Evolutionary conservation across 2,329 filamentous ascomycete genomes (phyloP).

Genomic region (Monosporascus sp.): DNA sequence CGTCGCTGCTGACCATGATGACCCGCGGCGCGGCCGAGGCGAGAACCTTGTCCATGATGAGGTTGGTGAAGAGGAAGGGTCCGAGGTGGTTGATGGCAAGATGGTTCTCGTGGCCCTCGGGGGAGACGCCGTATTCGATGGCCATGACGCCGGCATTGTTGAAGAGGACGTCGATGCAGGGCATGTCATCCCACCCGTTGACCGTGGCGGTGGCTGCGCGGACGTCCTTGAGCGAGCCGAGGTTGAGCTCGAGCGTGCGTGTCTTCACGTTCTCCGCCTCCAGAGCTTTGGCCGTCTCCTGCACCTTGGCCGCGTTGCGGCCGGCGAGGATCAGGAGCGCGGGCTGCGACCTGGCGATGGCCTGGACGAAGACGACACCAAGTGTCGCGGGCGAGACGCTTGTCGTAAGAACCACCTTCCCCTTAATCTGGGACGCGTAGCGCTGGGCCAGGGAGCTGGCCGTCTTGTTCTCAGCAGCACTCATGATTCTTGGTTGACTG

Average conservation of each 20-base stretch:
- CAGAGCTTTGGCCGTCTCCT: slow-evolving; percentile 32
- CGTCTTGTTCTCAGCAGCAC: too few relatives aligned
- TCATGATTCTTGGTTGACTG: too few relatives aligned
- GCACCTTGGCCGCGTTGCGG: slow-evolving; percentile 35
- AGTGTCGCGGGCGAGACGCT: slow-evolving; percentile 34
- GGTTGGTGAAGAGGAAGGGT: slow-evolving; percentile 33
- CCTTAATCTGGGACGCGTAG: slow-evolving; percentile 27
- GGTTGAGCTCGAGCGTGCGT: slow-evolving; percentile 20
- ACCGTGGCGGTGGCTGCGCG: slow-evolving; percentile 31
- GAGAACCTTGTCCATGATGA: slow-evolving; percentile 26
- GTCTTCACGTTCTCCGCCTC: slow-evolving; percentile 23
- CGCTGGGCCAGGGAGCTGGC: neutral
- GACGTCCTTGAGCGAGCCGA: neutral
- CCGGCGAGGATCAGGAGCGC: slow-evolving; percentile 39
- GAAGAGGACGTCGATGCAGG: slow-evolving; percentile 24
- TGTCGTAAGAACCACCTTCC: slow-evolving; percentile 35
- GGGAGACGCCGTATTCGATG: slow-evolving; percentile 12
- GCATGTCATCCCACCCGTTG: slow-evolving; percentile 24
- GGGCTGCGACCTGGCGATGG: slow-evolving; percentile 34
- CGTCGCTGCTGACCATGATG: slow-evolving; percentile 38
- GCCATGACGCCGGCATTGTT: slow-evolving; percentile 39
- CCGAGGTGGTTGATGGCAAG: slow-evolving; percentile 32
- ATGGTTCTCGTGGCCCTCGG: slow-evolving; percentile 34
- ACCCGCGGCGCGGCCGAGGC: slow-evolving; percentile 26
- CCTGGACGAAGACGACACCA: slow-evolving; percentile 30